Base-by-base conservation (phyloP, 108 stramenopile species). In the Skeletonema potamos region DNA sequence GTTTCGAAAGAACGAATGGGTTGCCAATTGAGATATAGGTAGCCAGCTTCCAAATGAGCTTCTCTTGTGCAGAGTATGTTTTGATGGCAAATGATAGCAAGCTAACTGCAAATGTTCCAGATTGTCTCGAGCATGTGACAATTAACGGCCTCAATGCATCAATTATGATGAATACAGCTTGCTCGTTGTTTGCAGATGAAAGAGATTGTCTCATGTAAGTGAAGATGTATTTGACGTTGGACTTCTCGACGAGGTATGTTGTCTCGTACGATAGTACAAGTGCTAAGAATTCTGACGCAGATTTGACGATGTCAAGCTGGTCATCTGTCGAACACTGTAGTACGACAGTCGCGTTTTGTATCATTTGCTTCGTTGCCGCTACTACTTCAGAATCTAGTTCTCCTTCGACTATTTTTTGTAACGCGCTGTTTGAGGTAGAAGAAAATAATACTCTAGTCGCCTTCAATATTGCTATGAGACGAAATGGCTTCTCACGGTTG, bases 211-310 rank as follows among this genome's bases (percentile, higher is more conserved):
- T 66, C 7, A 61, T 56, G 41, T 27, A 43, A n/a, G 13, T 10
- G 22, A 68, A 76, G 6, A 76, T 44, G 7, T 68, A 37, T 55
- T 76, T 76, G 29, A 76, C 28, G n/a, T 76, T 76, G 24, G 55
- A 1, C 18, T 46, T 62, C 4, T 76, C 61, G 0, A 4, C 9
- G 18, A 68, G 27, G 61, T 68, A 76, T 28, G 48, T n/a, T 62
- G 24, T 9, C 27, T 76, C 48, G 26, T 68, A 63, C 9, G 54
- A 54, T 12, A 76, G 58, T n/a, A 54, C 74, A 60, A 56, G 17
- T 8, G 74, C 60, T 33, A 76, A 41, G 3, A 39, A 27, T 6
- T 76, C 41, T 7, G 66, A 43, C 22, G 61, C 60, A 26, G 60
- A 24, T 62, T 62, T 27, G 27, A 68, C 51, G 62, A 68, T 58